These are phyloP conservation scores for Fusarium beomiforme DNA, from an alignment of 2,329 filamentous ascomycete genomes.

Conservation along the genomic window DNA sequence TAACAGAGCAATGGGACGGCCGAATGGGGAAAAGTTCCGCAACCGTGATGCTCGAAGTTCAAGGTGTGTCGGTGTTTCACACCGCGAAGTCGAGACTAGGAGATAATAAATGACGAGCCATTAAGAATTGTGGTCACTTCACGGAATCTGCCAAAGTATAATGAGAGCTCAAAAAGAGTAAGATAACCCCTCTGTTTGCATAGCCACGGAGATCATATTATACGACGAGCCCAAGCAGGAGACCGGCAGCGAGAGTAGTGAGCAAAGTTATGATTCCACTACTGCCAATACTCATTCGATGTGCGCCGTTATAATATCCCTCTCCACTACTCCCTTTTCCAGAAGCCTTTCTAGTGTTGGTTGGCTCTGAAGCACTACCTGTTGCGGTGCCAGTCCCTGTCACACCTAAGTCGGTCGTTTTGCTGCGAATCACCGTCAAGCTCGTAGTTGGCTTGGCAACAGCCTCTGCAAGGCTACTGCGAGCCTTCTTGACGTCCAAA, in stretches of 20 bases:
- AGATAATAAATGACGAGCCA: too few relatives aligned
- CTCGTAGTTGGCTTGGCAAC: slow-evolving; percentile 25
- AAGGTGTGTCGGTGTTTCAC: too few relatives aligned
- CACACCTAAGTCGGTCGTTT: background rate
- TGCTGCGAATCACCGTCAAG: slow-evolving; percentile 2
- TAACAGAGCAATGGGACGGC: too few relatives aligned
- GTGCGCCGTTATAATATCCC: background rate
- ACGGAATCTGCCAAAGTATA: too few relatives aligned
- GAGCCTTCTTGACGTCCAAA: slow-evolving; percentile 11
- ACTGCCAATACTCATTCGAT: background rate
- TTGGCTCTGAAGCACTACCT: background rate
- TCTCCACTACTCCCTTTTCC: slow-evolving; percentile 28
- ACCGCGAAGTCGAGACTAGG: too few relatives aligned
- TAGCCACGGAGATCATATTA: background rate
- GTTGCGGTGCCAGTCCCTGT: slow-evolving; percentile 48
- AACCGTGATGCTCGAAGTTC: too few relatives aligned
- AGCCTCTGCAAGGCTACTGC: slow-evolving; percentile 18
- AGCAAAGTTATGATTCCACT: background rate
- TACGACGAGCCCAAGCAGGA: background rate
- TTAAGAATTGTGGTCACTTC: too few relatives aligned
- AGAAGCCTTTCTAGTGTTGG: slow-evolving; percentile 66
- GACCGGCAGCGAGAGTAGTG: background rate
- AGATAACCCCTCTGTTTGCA: too few relatives aligned
- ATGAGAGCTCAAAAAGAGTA: too few relatives aligned
- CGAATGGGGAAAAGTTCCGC: too few relatives aligned